phyloP scores from a whole-genome alignment of 1,284 basidiomycete species.

The Athelia sp. region DNA sequence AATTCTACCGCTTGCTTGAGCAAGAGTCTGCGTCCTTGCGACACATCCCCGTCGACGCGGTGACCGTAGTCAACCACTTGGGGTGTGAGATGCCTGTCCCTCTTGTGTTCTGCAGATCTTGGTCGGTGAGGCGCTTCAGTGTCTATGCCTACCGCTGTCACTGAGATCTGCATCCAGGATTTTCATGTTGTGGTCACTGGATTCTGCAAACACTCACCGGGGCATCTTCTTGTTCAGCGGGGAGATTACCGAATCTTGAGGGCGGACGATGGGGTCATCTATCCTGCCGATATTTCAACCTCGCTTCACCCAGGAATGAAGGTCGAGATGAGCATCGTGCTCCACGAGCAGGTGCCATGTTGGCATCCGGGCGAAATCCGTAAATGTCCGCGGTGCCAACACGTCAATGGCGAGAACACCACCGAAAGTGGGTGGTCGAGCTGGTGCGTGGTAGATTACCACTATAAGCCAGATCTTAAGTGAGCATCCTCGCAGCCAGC shows the following conservation, averaged over 20 bases:
- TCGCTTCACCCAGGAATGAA: background rate
- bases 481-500: too few species aligned
- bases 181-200: background rate
- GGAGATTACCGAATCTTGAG: background rate
- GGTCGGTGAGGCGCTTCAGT: background rate
- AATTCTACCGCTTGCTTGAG: background rate
- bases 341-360: background rate
- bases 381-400: background rate
- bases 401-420: background rate
- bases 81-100: background rate
- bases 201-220: background rate
- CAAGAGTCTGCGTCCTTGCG: background rate
- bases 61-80: background rate
- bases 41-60: background rate
- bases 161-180: background rate
- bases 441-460: background rate
- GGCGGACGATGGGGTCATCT: background rate
- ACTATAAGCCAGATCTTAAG: too few species aligned
- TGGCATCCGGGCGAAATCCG: too few species aligned
- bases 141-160: background rate
- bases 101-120: background rate
- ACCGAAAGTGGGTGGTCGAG: background rate
- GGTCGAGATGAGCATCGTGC: background rate
- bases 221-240: background rate
- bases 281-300: background rate